phyloP scores from a whole-genome alignment of 75 land plant genomes.

The Ceratopteris richardii region DNA sequence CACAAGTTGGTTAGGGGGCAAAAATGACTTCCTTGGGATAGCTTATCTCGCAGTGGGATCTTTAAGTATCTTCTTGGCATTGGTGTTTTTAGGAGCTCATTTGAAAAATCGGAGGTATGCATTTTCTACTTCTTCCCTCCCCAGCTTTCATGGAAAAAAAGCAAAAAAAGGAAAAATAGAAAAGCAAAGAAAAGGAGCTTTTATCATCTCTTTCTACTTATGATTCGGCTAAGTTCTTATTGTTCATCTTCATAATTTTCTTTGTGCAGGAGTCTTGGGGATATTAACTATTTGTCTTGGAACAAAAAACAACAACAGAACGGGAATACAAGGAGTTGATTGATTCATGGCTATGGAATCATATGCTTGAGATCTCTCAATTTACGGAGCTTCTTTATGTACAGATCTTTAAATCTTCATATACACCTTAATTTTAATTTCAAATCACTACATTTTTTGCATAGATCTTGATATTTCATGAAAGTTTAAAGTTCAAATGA shows the following conservation, averaged over 20 bases:
- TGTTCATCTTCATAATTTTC: not conserved
- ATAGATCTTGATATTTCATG: too few species aligned
- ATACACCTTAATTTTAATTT: too few species aligned
- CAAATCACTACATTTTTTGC: too few species aligned
- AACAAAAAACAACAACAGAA: too few species aligned
- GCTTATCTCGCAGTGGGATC: constrained; percentile 64
- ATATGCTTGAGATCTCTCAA: too few species aligned
- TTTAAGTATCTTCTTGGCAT: constrained; percentile 47
- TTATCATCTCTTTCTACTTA: not conserved
- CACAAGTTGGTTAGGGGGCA: constrained; percentile 68
- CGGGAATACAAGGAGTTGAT: too few species aligned
- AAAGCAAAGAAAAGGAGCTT: not conserved
- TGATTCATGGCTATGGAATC: too few species aligned
- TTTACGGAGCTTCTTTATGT: too few species aligned
- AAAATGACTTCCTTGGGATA: constrained; percentile 55
- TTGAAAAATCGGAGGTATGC: constrained; percentile 19
- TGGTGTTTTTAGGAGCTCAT: constrained; percentile 17
- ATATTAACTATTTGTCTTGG: constrained; percentile 19
- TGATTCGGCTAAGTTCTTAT: not conserved
- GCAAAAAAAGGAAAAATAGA: not conserved
- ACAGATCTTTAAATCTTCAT: too few species aligned
- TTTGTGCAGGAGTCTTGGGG: constrained; percentile 18
- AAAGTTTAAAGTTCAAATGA: too few species aligned
- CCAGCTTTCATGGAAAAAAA: not conserved
- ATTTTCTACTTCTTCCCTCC: not conserved